Conservation (phyloP, 2,329 filamentous ascomycete genomes). For the Mycosphaerella sp. region DNA sequence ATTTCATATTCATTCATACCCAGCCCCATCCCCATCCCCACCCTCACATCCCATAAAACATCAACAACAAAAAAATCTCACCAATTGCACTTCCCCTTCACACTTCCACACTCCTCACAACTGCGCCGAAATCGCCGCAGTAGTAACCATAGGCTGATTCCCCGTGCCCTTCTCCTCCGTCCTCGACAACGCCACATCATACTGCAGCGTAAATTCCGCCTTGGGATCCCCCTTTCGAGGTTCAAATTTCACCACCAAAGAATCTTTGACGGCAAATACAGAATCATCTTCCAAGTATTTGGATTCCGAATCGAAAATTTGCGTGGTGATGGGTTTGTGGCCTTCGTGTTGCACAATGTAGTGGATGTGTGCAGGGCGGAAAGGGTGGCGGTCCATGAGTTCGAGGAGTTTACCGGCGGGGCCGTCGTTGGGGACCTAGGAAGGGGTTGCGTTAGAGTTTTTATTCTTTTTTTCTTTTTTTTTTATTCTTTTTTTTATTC, state of each 20-base stretch:
- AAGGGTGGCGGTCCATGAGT: conserved; percentile 55
- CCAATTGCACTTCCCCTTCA: not conserved
- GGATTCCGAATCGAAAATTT: conserved; percentile 59
- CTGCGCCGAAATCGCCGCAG: not conserved
- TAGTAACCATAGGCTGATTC: conserved; percentile 2
- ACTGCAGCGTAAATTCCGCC: conserved; percentile 18
- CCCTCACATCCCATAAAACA: too few relatives aligned
- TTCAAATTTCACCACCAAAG: conserved; percentile 52
- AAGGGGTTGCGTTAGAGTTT: too few relatives aligned
- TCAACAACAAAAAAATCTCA: too few relatives aligned
- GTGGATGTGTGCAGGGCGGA: conserved; percentile 58
- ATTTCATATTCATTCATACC: too few relatives aligned
- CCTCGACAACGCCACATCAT: conserved; percentile 17
- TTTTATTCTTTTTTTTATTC: too few relatives aligned
- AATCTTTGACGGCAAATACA: conserved; percentile 35
- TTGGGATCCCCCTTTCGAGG: conserved; percentile 45
- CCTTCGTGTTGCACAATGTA: conserved; percentile 39
- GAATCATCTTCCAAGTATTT: conserved; percentile 19
- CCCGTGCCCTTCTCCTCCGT: conserved; percentile 23
- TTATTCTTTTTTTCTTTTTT: too few relatives aligned
- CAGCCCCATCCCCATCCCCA: too few relatives aligned
- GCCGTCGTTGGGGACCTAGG: conserved; percentile 28
- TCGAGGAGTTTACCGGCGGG: conserved; percentile 48
- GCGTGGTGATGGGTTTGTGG: conserved; percentile 65
- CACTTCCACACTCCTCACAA: not conserved